Evolutionary conservation across 2,329 filamentous ascomycete genomes (phyloP), one percentile per base, ranked within the genome.

Genomic region (Fusarium xyrophilum): DNA sequence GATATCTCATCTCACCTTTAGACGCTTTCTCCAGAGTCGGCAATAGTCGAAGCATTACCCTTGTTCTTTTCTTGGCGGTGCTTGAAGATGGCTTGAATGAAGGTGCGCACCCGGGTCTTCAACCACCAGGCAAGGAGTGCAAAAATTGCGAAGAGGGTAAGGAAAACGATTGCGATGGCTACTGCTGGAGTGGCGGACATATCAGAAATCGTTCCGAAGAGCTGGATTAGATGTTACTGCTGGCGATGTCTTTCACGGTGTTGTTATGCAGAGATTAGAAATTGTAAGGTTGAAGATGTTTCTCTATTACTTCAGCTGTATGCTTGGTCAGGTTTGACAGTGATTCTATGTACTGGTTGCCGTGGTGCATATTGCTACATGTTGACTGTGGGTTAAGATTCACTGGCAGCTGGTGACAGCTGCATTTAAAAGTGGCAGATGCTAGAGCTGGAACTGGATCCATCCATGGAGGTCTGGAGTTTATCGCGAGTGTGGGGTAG

Each of bases 81-180:
- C 5, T 28, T 48, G 52, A 74, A 63, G 35, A 78, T 68, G 17
- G 70, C 72, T 15, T 70, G 55, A 28, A 76, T 73, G 60, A 79
- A 80, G 27, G 55, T 62, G 42, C 73, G 67, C 48, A 81, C 63
- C 39, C 72, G 61, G 39, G 58, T 65, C 32, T 76, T 76, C 61
- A 75, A 67, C 42, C 74, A 74, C 70, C 73, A 80, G 46, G 60
- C 66, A 30, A 81, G 32, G 21, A 73, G 28, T 21, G 62, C 73
- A 42, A 79, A 59, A 32, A 79, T 54, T 10, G 68, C 42, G 50
- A 79, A 67, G 30, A 82, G 61, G 14, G 71, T 62, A 14, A 80
- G 56, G 28, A 80, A 42, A 7, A 79, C 54, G 46, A 80, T 63
- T 27, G 76, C 79, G 11, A 81, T 75, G 9, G 60, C 63, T 27